phyloP scores from a whole-genome alignment of 768 basidiomycete species.

The Lanmaoa rubissima region DNA sequence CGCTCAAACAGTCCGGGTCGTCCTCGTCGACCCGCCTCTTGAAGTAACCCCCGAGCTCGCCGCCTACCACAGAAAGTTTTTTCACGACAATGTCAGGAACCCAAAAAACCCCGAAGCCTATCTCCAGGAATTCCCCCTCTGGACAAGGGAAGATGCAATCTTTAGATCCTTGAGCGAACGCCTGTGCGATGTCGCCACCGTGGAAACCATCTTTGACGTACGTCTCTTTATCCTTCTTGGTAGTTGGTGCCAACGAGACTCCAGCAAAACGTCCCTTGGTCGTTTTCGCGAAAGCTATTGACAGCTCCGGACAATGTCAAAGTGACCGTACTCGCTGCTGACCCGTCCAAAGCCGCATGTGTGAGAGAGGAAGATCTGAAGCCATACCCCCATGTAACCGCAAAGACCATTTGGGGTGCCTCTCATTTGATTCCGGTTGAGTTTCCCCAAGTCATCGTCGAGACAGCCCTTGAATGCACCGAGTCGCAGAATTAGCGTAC shows the following conservation, averaged over 20 bases:
- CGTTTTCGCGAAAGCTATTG: slow-evolving; percentile 11
- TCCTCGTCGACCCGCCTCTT: slow-evolving; percentile 24
- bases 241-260: background rate
- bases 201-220: slow-evolving; percentile 15
- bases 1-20: slow-evolving; percentile 3
- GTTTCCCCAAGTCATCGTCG: slow-evolving; percentile 12
- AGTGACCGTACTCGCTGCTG: slow-evolving; percentile 12
- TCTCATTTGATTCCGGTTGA: slow-evolving; percentile 18
- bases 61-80: background rate
- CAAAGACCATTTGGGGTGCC: slow-evolving; percentile 4
- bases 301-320: slow-evolving; percentile 7
- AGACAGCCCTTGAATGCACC: slow-evolving; percentile 3
- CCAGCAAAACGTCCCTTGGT: slow-evolving; percentile 27
- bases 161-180: background rate
- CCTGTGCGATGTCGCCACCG: slow-evolving; percentile 7
- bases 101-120: background rate
- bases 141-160: slow-evolving; percentile 5
- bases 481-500: background rate
- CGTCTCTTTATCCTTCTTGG: background rate
- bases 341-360: slow-evolving; percentile 3
- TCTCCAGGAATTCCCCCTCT: background rate
- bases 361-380: slow-evolving; percentile 3
- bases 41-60: background rate
- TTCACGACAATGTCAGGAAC: background rate
- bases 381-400: slow-evolving; percentile 4